Conservation (phyloP, 257 asterid species). For the Jacaranda mimosifolia region DNA sequence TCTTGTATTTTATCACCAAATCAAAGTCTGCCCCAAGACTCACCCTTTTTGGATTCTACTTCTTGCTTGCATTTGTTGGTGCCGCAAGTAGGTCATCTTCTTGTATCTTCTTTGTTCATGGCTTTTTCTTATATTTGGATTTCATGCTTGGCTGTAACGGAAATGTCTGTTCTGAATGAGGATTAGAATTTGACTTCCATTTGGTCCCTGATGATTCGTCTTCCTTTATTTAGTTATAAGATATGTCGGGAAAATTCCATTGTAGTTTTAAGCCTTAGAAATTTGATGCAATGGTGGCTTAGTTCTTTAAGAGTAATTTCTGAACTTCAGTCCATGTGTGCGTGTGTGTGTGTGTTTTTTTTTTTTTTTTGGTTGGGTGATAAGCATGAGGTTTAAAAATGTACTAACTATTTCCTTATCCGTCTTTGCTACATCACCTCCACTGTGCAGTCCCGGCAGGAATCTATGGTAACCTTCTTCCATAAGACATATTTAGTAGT, state of each 20-base stretch:
- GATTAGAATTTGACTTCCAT: background rate
- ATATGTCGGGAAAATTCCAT: background rate
- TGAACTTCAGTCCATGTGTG: background rate
- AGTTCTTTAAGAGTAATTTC: background rate
- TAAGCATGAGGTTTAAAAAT: background rate
- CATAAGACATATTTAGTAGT: background rate
- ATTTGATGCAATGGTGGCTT: background rate
- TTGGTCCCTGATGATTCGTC: background rate
- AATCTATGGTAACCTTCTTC: slow-evolving; percentile 65
- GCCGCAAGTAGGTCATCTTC: slow-evolving; percentile 77
- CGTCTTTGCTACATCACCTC: slow-evolving; percentile 36
- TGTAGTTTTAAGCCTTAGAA: background rate
- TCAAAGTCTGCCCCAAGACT: slow-evolving; percentile 89
- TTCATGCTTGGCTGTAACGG: background rate
- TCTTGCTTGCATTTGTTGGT: slow-evolving; percentile 90
- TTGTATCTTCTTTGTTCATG: background rate
- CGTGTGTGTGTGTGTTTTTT: too few species aligned
- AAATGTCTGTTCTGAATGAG: background rate
- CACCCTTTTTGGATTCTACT: slow-evolving; percentile 95
- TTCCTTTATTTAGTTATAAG: background rate
- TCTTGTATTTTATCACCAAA: slow-evolving; percentile 85
- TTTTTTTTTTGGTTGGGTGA: background rate
- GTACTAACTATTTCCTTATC: slow-evolving; percentile 38
- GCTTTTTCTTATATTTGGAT: background rate
- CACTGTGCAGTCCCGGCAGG: slow-evolving; percentile 81